Evolutionary conservation across 2,329 filamentous ascomycete genomes (phyloP), one percentile per base, ranked within the genome.

Genomic region (Alternaria longipes): DNA sequence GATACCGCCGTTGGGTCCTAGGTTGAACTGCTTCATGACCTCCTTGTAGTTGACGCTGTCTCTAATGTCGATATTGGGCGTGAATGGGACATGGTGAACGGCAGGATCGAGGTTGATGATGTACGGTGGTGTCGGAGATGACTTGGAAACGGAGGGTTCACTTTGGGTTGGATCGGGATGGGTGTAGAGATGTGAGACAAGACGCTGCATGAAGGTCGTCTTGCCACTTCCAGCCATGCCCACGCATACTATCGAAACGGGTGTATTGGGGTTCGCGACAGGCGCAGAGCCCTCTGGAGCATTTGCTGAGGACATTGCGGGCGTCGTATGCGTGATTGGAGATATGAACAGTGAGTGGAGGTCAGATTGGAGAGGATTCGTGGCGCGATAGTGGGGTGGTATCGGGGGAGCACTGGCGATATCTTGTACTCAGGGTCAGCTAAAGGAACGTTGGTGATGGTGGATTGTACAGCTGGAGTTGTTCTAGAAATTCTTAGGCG

Each of bases 171-270:
- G 75, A 18, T 90, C 87, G 60, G 90, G 88, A 73, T 94, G 87
- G 5, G 86, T 86, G 77, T 98, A 94, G 4, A 99, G 89, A 77
- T 99, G 87, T 1, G 94, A 91, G 79, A 97, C 97, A 74, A 99
- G 95, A 74, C 95, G 89, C 78, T 98, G 94, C 94, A 99, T 98
- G 77, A 99, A 99, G 0, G 96, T 99, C n/a, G 95, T 99, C 84
- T 99, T 99, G 74, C 95, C 95, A 16, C 93, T 97, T 72, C 95
- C 94, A 73, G 95, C 95, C 94, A 98, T 98, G 84, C 95, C 95
- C 50, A 99, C 90, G 80, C 94, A 97, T 73, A 98, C 93, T 62
- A 99, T 90, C 63, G 92, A 88, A 46, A 92, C 89, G 41, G 93
- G 91, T 2, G 68, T 51, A 28, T 67, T 54, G 4, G 68, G 60